A percentile compares a stretch with the other conserved stretches of the same genome.
These are phyloP conservation scores for Oryza coarctata DNA, from an alignment of 176 grass and related monocot genomes.

Conservation along the genomic window DNA sequence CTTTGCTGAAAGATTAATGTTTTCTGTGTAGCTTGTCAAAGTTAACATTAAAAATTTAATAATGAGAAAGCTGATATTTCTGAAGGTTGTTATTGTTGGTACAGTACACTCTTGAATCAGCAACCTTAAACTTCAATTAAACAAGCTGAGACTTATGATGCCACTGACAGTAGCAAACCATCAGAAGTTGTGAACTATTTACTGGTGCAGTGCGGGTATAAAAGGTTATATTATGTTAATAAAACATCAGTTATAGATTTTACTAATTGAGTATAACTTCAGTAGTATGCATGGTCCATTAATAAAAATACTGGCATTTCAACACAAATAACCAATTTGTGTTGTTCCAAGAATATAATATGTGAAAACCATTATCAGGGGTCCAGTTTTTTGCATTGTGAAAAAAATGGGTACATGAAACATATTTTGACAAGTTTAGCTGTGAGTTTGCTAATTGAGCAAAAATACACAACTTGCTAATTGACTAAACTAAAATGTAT, in stretches of 20 bases:
- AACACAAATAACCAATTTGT: neutral
- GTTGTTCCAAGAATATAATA: neutral
- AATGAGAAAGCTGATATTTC: neutral
- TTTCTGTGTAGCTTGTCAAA: neutral
- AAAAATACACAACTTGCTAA: neutral
- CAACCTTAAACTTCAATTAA: slow-evolving; percentile 4
- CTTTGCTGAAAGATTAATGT: neutral
- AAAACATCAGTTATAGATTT: neutral
- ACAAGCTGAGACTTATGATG: neutral
- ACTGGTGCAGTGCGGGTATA: neutral
- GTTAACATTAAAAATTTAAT: neutral
- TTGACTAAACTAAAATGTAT: neutral
- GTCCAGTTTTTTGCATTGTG: neutral
- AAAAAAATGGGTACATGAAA: neutral
- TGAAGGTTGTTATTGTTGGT: neutral
- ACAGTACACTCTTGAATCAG: slow-evolving; percentile 1
- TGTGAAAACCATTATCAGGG: neutral
- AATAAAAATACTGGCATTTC: neutral
- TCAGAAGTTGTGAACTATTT: slow-evolving; percentile 1
- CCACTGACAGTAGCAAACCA: neutral
- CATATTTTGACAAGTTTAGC: neutral
- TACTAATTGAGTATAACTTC: neutral
- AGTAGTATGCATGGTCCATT: neutral
- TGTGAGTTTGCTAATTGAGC: neutral
- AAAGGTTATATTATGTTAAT: neutral